Base-by-base conservation (phyloP, 768 basidiomycete genomes). In the Termitomyces titanicus region DNA sequence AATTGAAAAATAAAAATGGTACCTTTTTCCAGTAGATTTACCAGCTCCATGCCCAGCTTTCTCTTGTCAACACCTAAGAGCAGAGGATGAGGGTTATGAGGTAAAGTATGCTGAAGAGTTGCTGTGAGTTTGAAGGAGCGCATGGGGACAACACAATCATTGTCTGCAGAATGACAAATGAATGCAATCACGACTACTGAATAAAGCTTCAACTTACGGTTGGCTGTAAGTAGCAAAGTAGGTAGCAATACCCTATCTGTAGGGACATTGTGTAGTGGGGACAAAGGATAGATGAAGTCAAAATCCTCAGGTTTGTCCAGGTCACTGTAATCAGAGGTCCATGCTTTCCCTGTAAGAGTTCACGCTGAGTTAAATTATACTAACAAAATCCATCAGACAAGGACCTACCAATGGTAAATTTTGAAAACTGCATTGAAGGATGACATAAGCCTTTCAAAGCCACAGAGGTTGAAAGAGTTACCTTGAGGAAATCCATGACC, bases 71-170 rank as follows among this genome's bases (percentile, higher is more conserved):
- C 83, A 20, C 89, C 81, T 46, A 92, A 72, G 18, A 94, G 74
- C 12, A 93, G 73, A 5, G 91, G 92, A 62, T 90, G 70, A 0
- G 82, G 80, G 66, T 92, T 93, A 44, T 83, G 62, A 1, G 87
- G 77, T 1, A 82, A 69, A 1, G 69, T 72, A 64, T 92, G 71
- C 65, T 94, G 91, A 35, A 92, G 72, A n/a, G 83, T 83, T 15
- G 92, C 92, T 0, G 86, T 84, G 48, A 83, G 77, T 70, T 94
- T 94, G 80, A 89, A 92, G 9, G 89, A 89, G 69, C 92, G 92
- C 66, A 90, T 73, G 1, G 89, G 89, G 5, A 92, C 89, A 17
- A 93, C 91, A 34, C 91, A 85, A 63, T 91, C 89, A 61, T 92
- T 90, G 58, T 90, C 89, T 90, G 31, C 8, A 50, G 11, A 43